Conservation (phyloP, 257 asterid species). For the Nemophila menziesii region DNA sequence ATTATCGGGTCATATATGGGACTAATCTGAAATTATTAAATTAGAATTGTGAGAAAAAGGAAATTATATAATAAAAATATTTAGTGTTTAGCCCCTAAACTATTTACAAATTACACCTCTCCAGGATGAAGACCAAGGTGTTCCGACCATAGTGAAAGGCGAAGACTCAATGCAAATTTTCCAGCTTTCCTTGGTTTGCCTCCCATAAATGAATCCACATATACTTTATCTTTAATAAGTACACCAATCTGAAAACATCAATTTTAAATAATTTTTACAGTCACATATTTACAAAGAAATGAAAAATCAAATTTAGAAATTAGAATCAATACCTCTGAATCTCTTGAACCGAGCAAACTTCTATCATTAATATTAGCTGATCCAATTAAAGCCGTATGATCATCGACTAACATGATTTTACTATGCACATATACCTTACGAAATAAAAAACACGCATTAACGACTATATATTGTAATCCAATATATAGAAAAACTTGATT, state of each 20-base stretch:
- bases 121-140: slow-evolving; percentile 78
- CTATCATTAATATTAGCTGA: slow-evolving; percentile 90
- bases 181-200: slow-evolving; percentile 84
- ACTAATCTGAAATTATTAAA: slow-evolving; percentile 30
- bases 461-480: not conserved
- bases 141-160: slow-evolving; percentile 94
- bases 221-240: slow-evolving; percentile 78
- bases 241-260: slow-evolving; percentile 60
- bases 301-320: too few species aligned
- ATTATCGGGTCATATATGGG: slow-evolving; percentile 70
- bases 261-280: not conserved
- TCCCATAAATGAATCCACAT: slow-evolving; percentile 69
- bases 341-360: slow-evolving; percentile 96
- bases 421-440: slow-evolving; percentile 87
- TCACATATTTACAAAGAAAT: too few species aligned
- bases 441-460: not conserved
- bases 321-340: slow-evolving; percentile 58
- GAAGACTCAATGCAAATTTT: slow-evolving; percentile 71
- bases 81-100: not conserved
- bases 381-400: slow-evolving; percentile 58
- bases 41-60: too few species aligned
- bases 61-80: too few species aligned
- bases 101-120: slow-evolving; percentile 52
- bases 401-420: slow-evolving; percentile 92
- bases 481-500: too few species aligned